Percentiles rank a stretch among this genome's conserved stretches.
These are phyloP conservation scores for Pelargonium nanum DNA, from an alignment of 345 rosid species.

Conservation along the genomic window DNA sequence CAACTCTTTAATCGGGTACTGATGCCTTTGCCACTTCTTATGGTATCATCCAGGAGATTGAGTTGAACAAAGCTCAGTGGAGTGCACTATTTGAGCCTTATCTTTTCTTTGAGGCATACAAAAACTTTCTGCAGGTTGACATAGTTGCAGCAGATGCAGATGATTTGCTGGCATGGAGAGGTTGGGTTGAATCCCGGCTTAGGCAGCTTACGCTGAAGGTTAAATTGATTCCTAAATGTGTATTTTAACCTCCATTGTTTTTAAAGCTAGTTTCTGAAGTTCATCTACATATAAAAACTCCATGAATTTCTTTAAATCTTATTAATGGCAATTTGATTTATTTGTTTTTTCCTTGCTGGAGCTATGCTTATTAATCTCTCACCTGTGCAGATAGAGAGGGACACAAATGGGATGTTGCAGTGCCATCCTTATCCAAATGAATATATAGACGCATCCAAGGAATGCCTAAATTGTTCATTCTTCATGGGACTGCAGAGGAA, in stretches of 20 bases:
- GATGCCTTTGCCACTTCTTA: neutral
- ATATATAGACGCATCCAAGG: conserved; percentile 34
- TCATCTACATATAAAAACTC: neutral
- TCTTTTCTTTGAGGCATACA: conserved; percentile 56
- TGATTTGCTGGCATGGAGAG: conserved; percentile 61
- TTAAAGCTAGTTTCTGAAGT: neutral
- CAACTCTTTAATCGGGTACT: neutral
- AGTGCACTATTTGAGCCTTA: conserved; percentile 48
- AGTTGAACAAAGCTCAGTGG: conserved; percentile 52
- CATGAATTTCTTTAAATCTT: neutral
- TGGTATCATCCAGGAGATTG: conserved; percentile 36
- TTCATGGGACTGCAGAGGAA: conserved; percentile 68
- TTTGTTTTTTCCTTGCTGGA: neutral
- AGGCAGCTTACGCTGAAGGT: conserved; percentile 63
- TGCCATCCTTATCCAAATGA: conserved; percentile 64
- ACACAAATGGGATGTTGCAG: conserved; percentile 54
- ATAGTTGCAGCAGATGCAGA: conserved; percentile 46
- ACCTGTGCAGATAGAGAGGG: conserved; percentile 49
- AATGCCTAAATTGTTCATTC: conserved; percentile 39
- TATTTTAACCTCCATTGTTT: neutral
- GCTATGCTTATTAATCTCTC: neutral
- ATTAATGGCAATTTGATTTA: too few relatives aligned
- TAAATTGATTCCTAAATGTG: conserved; percentile 2
- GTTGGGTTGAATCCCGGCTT: conserved; percentile 70
- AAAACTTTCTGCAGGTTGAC: conserved; percentile 58